phyloP scores from a whole-genome alignment of 768 basidiomycete species.

The Cystobasidium ongulense region DNA sequence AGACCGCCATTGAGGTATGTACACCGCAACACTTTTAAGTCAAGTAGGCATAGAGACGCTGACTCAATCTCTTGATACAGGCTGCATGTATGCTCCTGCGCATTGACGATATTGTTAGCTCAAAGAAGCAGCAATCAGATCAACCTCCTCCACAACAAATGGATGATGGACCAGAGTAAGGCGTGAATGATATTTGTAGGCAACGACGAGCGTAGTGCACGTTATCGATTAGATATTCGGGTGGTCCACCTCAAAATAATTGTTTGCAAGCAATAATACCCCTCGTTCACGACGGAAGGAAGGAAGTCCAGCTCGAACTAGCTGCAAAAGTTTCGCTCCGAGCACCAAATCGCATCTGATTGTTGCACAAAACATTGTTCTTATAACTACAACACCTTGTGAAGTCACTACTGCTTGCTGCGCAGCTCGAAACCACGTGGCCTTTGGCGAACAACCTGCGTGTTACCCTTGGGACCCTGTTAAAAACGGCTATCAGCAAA shows the following conservation, averaged over 20 bases:
- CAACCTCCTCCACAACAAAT: background rate
- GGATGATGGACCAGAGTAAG: constrained; percentile 29
- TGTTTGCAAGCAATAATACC: background rate
- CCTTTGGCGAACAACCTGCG: constrained; percentile 76
- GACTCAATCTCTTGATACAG: constrained; percentile 44
- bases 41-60: too few relatives aligned
- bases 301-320: background rate
- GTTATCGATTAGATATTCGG: background rate
- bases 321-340: background rate
- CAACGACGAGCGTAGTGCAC: too few relatives aligned
- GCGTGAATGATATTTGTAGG: background rate
- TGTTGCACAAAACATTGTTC: background rate
- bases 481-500: background rate
- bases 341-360: background rate
- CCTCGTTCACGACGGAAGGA: background rate
- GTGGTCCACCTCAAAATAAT: background rate
- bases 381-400: background rate
- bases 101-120: constrained; percentile 76
- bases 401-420: constrained; percentile 24
- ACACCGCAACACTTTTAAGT: too few relatives aligned
- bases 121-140: constrained; percentile 30
- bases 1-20: constrained; percentile 76
- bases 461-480: constrained; percentile 58
- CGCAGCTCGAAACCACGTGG: constrained; percentile 61
- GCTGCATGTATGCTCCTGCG: constrained; percentile 83